These are phyloP conservation scores for Blumeriella jaapii DNA, from an alignment of 2,329 filamentous ascomycete species.

Conservation along the genomic window DNA sequence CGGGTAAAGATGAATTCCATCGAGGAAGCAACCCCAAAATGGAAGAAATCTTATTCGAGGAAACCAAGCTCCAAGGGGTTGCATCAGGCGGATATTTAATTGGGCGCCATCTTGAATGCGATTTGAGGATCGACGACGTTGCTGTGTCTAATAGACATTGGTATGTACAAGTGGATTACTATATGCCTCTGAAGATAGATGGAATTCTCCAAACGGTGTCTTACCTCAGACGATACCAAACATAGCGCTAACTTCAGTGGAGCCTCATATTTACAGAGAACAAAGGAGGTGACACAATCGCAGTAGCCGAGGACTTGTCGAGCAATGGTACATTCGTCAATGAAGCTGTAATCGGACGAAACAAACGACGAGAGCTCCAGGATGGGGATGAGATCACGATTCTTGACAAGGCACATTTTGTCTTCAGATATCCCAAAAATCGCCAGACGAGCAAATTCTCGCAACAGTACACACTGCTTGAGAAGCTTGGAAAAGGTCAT, in stretches of 20 bases:
- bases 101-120: slow-evolving; percentile 87
- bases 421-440: slow-evolving; percentile 79
- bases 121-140: slow-evolving; percentile 63
- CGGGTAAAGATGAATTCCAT: slow-evolving; percentile 30
- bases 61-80: slow-evolving; percentile 47
- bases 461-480: slow-evolving; percentile 74
- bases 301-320: slow-evolving; percentile 83
- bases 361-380: slow-evolving; percentile 77
- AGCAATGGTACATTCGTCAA: slow-evolving; percentile 97
- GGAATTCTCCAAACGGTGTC: too few species aligned
- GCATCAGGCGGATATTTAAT: slow-evolving; percentile 80
- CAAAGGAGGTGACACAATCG: slow-evolving; percentile 47
- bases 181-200: too few species aligned
- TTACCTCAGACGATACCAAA: too few species aligned
- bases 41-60: slow-evolving; percentile 50
- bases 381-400: slow-evolving; percentile 88
- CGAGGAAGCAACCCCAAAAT: slow-evolving; percentile 35
- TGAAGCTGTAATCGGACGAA: slow-evolving; percentile 79
- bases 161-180: too few species aligned
- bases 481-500: slow-evolving; percentile 86
- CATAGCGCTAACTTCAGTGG: too few species aligned
- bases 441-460: slow-evolving; percentile 66
- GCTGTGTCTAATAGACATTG: slow-evolving; percentile 84
- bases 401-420: slow-evolving; percentile 72
- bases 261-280: slow-evolving; percentile 54